phyloP scores from a whole-genome alignment of 1,284 basidiomycete genomes.

The Apiotrichum mycotoxinovorans region DNA sequence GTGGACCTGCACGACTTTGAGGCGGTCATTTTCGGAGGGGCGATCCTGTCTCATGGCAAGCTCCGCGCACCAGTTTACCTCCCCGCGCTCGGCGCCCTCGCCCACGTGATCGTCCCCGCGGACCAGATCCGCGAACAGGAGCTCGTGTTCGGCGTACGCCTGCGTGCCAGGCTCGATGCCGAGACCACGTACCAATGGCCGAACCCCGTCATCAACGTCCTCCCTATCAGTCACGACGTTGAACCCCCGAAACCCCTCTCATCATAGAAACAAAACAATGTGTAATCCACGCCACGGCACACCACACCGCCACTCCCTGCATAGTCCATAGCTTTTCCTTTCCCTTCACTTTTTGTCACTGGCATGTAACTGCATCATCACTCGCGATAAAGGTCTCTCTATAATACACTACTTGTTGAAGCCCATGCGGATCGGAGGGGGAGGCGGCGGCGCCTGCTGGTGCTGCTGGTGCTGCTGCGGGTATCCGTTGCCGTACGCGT shows the following conservation, averaged over 20 bases:
- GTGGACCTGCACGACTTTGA: not conserved
- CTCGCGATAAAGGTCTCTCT: not conserved
- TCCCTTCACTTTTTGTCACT: constrained; percentile 2
- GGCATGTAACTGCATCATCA: constrained; percentile 8
- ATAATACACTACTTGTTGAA: constrained; percentile 24
- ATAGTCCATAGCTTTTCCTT: constrained; percentile 7
- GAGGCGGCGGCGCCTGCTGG: constrained; percentile 32
- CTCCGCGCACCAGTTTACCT: not conserved
- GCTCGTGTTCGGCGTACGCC: constrained; percentile 24
- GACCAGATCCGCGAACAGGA: not conserved
- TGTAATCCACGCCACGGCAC: not conserved
- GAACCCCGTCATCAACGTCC: constrained; percentile 22
- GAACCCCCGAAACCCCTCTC: constrained; percentile 11
- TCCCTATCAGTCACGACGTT: not conserved
- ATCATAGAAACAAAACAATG: no score
- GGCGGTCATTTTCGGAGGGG: not conserved
- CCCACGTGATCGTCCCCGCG: not conserved
- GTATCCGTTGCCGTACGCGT: constrained; percentile 13
- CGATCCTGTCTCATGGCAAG: not conserved
- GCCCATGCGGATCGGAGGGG: constrained; percentile 43
- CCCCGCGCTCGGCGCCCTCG: not conserved
- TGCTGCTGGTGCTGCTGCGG: constrained; percentile 14
- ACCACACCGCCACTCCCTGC: constrained; percentile 26
- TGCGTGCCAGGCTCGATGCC: constrained; percentile 23
- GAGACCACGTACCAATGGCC: constrained; percentile 20